A percentile compares a stretch with the other conserved stretches of the same genome.
Conservation (phyloP, 2,329 filamentous ascomycete species). For the Fusarium incarnatum region DNA sequence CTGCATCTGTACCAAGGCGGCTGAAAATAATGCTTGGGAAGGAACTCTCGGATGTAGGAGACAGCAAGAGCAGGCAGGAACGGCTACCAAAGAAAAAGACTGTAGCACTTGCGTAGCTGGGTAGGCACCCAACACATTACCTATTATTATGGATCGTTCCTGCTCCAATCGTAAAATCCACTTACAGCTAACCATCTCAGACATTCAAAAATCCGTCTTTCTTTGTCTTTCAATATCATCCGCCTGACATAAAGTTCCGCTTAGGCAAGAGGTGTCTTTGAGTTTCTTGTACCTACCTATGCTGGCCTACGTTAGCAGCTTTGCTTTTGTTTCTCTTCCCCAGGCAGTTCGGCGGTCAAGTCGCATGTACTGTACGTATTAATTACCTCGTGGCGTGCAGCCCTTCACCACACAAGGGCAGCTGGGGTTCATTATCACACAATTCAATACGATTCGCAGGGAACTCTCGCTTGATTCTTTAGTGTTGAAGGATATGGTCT, state of each 20-base stretch:
- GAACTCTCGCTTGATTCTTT: not conserved
- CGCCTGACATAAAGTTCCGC: not conserved
- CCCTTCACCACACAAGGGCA: slow-evolving; percentile 3
- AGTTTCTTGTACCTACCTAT: slow-evolving; percentile 2
- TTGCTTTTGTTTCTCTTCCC: slow-evolving; percentile 1
- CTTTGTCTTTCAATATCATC: not conserved
- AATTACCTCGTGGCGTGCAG: slow-evolving; percentile 13
- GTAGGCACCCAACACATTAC: not conserved
- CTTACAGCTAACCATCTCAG: not conserved
- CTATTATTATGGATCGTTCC: not conserved
- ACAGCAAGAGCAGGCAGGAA: not conserved
- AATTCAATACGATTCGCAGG: not conserved
- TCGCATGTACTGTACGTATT: slow-evolving; percentile 5
- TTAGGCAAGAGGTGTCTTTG: not conserved
- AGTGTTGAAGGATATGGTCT: not conserved
- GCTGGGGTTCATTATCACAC: not conserved
- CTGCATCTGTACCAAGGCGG: slow-evolving; percentile 3
- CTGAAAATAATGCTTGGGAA: slow-evolving; percentile 1
- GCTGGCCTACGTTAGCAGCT: slow-evolving; percentile 8
- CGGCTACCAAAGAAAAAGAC: not conserved
- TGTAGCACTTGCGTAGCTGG: not conserved
- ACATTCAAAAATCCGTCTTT: not conserved
- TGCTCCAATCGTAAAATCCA: not conserved
- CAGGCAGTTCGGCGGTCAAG: slow-evolving; percentile 15
- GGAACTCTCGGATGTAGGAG: not conserved